Base-by-base conservation (phyloP, 2,329 filamentous ascomycete genomes). In the Stachybotrys chlorohalonatus region DNA sequence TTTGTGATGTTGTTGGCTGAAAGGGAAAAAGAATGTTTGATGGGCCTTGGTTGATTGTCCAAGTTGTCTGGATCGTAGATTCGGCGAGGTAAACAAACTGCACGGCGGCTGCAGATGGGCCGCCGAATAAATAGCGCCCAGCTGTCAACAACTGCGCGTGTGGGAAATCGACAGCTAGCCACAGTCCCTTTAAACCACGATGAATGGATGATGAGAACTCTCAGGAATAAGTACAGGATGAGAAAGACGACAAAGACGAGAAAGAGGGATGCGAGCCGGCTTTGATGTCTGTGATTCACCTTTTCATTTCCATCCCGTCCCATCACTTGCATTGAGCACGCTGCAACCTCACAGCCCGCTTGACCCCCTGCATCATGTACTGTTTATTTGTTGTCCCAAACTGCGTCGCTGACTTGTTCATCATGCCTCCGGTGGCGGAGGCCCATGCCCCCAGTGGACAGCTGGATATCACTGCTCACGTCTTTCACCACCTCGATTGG, bases 401-500 rank as follows among this genome's bases (percentile, higher is more conserved):
- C 49, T 51, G 49, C 49, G 39, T 36, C 49, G 31, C 50, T 52
- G 50, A 52, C 47, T 47, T 49, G 48, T 42, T 47, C 50, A 11
- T 47, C 46, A 8, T 16, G 9, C 1, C 8, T 31, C n/a, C 47
- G 46, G 36, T 45, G 47, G 36, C 11, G 30, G 30, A 54, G 48
- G 24, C 17, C 11, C 5, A 50, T 45, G 39, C 11, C 30, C 52
- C 32, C 46, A 24, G 16, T 8, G 9, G 15, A 7, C n/a, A 47
- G 46, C 46, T 16, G 46, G 16, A 24, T 47, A n/a, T 47, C 46
- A 47, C 46, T n/a, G 46, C 46, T 24, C n/a, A n/a, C 17, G 8
- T 47, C 17, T 24, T 47, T 8, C 17, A 8, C 17, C 15, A 32
- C 45, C 30, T 32, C 17, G 42, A n/a, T 52, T 11, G 30, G 31